Percentiles rank a stretch among this genome's conserved stretches.
phyloP scores from a whole-genome alignment of 768 basidiomycete genomes.

The Saitozyma podzolica region DNA sequence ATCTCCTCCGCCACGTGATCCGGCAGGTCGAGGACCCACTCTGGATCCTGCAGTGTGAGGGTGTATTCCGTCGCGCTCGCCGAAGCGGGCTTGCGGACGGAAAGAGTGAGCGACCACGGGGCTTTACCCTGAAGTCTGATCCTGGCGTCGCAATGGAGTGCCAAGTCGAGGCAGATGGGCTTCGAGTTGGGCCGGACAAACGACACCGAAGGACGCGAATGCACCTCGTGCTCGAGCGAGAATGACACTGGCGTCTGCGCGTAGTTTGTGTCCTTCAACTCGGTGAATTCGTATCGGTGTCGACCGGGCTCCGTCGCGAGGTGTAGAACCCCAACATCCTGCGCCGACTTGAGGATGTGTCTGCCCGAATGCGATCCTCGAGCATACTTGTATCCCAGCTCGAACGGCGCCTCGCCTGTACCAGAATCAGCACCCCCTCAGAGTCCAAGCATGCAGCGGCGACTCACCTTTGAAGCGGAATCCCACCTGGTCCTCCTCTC shows the following conservation, averaged over 20 bases:
- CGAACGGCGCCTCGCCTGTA: constrained; percentile 85
- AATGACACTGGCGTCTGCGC: constrained; percentile 56
- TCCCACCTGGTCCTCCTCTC: constrained; percentile 75
- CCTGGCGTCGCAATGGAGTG: constrained; percentile 68
- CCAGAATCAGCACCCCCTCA: too few species aligned
- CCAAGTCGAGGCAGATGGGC: constrained; percentile 69
- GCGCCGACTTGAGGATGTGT: constrained; percentile 39
- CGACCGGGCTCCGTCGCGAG: constrained; percentile 70
- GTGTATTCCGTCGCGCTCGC: constrained; percentile 61
- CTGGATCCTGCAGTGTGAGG: constrained; percentile 54
- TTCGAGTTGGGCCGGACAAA: constrained; percentile 70
- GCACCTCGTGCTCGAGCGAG: constrained; percentile 81
- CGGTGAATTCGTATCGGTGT: constrained; percentile 86
- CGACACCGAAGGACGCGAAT: constrained; percentile 72
- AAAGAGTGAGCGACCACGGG: constrained; percentile 75
- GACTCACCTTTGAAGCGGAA: constrained; percentile 72
- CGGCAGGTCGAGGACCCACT: constrained; percentile 71
- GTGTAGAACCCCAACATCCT: constrained; percentile 42
- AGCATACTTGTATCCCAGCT: constrained; percentile 85
- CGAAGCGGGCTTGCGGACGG: constrained; percentile 68
- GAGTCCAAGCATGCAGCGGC: too few species aligned
- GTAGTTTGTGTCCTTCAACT: constrained; percentile 76
- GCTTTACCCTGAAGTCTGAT: constrained; percentile 79
- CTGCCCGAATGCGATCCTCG: constrained; percentile 21
- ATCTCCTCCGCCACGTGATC: constrained; percentile 72